Conservation (phyloP, 2,329 filamentous ascomycete species). For the Stachybotrys elegans region DNA sequence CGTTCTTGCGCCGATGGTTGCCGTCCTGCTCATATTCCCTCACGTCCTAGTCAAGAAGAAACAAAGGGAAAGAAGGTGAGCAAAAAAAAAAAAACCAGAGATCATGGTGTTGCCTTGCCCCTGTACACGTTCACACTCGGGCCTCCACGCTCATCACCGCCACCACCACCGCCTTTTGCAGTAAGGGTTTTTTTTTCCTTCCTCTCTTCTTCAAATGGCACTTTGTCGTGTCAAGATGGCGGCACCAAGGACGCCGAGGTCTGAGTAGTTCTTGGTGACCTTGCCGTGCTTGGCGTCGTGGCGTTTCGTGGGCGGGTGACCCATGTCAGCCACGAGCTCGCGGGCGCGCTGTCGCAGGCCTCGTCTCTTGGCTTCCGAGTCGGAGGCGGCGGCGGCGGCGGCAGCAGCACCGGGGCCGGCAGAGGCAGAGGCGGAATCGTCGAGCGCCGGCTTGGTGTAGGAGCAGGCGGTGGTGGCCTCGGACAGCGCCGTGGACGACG, state of each 20-base stretch:
- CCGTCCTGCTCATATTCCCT: too few species aligned
- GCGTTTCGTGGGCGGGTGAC: slow-evolving; percentile 23
- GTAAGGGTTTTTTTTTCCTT: too few species aligned
- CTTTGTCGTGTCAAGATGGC: slow-evolving; percentile 6
- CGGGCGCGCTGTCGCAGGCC: slow-evolving; percentile 26
- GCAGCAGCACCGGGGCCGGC: background rate
- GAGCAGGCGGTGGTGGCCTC: slow-evolving; percentile 22
- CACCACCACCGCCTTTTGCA: too few species aligned
- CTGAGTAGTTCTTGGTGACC: slow-evolving; percentile 19
- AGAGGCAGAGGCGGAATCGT: slow-evolving; percentile 4
- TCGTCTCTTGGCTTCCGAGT: slow-evolving; percentile 11
- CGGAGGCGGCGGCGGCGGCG: background rate
- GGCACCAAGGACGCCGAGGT: slow-evolving; percentile 19
- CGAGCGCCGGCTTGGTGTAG: slow-evolving; percentile 19
- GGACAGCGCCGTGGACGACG: slow-evolving; percentile 22
- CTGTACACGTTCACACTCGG: too few species aligned
- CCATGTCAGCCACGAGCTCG: slow-evolving; percentile 26
- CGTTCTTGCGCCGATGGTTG: too few species aligned
- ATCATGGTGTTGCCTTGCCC: too few species aligned
- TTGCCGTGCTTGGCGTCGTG: slow-evolving; percentile 27
- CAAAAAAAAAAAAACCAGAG: too few species aligned
- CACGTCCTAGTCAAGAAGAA: too few species aligned
- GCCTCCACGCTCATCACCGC: too few species aligned
- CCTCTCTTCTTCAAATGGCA: slow-evolving; percentile 8
- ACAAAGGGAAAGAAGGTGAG: too few species aligned